Evolutionary conservation across 2,329 filamentous ascomycete genomes (phyloP), one percentile per base, ranked within the genome.

Genomic region (Penicillium sp.): DNA sequence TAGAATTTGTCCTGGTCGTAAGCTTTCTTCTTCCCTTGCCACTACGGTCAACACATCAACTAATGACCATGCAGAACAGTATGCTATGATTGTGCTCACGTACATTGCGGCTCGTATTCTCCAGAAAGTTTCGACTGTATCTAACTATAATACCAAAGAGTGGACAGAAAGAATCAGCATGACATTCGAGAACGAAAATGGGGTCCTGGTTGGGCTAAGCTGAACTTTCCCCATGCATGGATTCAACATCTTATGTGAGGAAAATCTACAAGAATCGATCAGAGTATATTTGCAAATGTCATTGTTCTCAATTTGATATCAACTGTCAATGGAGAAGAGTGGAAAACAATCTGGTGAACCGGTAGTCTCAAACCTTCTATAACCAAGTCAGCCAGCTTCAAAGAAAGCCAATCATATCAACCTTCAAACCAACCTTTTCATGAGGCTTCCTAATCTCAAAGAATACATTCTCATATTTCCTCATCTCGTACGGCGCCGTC

Each of bases 401-500:
- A 29, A 35, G 2, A 38, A 38, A 29, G 5, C 8, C 51, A 29
- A 19, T 4, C 23, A 19, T 29, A 15, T 21, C 13, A n/a, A 33
- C n/a, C 7, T 41, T 6, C 17, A 2, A 19, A 41, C 35, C 19
- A 21, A 64, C 36, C 60, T 66, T 62, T 43, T 56, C 53, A 25
- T 49, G 55, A 42, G 48, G 33, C 27, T 53, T 55, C 39, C 57
- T 55, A 36, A 45, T 42, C 23, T 25, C 59, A 44, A 1, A 50
- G 25, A 48, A 67, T 19, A 57, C 63, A 51, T 52, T 45, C 12
- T 64, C 62, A 43, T 64, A 64, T 21, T 44, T 50, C 7, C 62
- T 61, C 27, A 55, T 52, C 6, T 53, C 33, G 43, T 61, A 64
- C 6, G 62, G 62, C n/a, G 52, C 49, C 21, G 25, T 59, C 17